A percentile compares a stretch with the other conserved stretches of the same genome.
Evolutionary conservation across 345 rosid species (phyloP).

Genomic region (Brassica cretica): DNA sequence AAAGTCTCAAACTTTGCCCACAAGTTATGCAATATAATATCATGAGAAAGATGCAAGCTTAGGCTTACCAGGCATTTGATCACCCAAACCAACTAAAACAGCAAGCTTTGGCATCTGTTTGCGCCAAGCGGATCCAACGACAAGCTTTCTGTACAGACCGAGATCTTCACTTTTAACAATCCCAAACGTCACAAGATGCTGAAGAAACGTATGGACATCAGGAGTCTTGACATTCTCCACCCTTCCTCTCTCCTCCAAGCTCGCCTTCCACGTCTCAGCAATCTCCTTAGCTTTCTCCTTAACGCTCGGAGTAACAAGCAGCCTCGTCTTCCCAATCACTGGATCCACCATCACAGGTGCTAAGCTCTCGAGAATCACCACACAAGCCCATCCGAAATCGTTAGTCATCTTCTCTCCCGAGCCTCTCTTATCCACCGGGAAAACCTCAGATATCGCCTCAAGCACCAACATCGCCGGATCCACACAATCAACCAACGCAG

Average conservation of each 20-base stretch:
- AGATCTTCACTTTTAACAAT: slow-evolving; percentile 81
- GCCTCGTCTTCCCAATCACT: slow-evolving; percentile 74
- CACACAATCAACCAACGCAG: slow-evolving; percentile 68
- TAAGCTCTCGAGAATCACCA: slow-evolving; percentile 79
- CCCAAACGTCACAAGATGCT: slow-evolving; percentile 92
- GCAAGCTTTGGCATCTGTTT: slow-evolving; percentile 99
- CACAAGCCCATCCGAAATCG: slow-evolving; percentile 98
- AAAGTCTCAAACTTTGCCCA: background rate
- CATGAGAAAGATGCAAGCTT: background rate
- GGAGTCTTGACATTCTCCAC: slow-evolving; percentile 94
- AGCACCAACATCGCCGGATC: slow-evolving; percentile 90
- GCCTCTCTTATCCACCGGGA: slow-evolving; percentile 78
- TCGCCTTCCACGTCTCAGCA: slow-evolving; percentile 90
- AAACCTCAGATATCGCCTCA: slow-evolving; percentile 87
- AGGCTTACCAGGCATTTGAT: slow-evolving; percentile 87
- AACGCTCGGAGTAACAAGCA: slow-evolving; percentile 71
- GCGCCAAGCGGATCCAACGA: slow-evolving; percentile 93
- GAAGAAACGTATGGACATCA: slow-evolving; percentile 95
- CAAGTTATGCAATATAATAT: background rate
- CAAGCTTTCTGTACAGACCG: slow-evolving; percentile 81
- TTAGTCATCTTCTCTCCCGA: slow-evolving; percentile 42
- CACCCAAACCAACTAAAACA: slow-evolving; percentile 85
- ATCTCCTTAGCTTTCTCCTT: slow-evolving; percentile 74
- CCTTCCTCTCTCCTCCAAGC: slow-evolving; percentile 89
- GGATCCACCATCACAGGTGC: slow-evolving; percentile 90